Evolutionary conservation across 306 rosid species (phyloP).

Genomic region (Lagenaria siceraria): DNA sequence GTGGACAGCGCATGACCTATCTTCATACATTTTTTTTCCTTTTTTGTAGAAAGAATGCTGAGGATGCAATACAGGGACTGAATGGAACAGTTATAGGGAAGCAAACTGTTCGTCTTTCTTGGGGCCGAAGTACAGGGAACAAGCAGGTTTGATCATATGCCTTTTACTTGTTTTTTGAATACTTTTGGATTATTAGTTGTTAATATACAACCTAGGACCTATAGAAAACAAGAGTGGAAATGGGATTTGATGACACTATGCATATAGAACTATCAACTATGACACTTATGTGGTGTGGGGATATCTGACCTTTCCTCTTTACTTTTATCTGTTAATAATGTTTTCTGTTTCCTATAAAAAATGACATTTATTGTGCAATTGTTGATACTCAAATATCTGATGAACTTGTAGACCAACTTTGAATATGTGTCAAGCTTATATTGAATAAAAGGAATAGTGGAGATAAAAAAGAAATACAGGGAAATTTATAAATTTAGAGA

Average conservation of each 20-base stretch:
- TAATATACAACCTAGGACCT: neutral
- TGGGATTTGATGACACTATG: neutral
- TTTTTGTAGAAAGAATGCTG: constrained; percentile 78
- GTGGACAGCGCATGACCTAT: neutral
- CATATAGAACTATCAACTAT: neutral
- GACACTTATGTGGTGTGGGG: neutral
- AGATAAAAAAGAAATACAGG: neutral
- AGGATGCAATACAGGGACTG: constrained; percentile 74
- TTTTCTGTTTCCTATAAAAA: neutral
- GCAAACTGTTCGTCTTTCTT: constrained; percentile 95
- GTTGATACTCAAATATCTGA: neutral
- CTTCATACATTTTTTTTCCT: neutral
- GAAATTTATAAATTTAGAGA: neutral
- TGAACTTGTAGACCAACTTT: neutral
- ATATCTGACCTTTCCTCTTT: neutral
- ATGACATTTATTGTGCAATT: neutral
- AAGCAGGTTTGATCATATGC: constrained; percentile 54
- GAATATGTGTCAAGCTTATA: neutral
- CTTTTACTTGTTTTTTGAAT: neutral
- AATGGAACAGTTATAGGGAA: constrained; percentile 86
- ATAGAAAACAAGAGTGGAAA: neutral
- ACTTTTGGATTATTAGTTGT: neutral
- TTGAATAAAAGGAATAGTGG: neutral
- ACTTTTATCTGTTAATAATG: neutral
- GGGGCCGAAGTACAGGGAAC: constrained; percentile 97